Evolutionary conservation across 768 basidiomycete species (phyloP).

Genomic region (Hygrocybe coccinea): DNA sequence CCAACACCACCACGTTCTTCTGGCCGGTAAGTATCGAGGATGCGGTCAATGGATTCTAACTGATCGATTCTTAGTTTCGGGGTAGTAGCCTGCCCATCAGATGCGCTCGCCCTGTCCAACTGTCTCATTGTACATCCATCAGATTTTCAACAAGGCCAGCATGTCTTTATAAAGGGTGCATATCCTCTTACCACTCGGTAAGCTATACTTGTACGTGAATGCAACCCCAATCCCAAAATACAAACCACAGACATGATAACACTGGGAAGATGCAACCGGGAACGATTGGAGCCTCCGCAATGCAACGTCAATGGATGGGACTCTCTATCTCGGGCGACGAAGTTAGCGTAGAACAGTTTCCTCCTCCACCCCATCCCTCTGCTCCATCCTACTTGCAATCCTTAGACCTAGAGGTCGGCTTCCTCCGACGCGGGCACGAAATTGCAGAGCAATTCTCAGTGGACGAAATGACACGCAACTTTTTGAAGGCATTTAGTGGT

Average conservation of each 20-base stretch:
- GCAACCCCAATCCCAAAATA: background rate
- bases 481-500: constrained; percentile 70
- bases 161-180: constrained; percentile 68
- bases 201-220: constrained; percentile 16
- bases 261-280: constrained; percentile 67
- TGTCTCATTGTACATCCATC: constrained; percentile 72
- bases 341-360: constrained; percentile 64
- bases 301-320: constrained; percentile 87
- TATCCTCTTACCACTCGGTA: constrained; percentile 75
- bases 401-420: constrained; percentile 76
- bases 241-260: constrained; percentile 63
- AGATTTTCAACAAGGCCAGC: constrained; percentile 70
- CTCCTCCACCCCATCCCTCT: constrained; percentile 44
- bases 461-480: constrained; percentile 77
- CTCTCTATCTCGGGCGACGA: constrained; percentile 74
- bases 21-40: background rate
- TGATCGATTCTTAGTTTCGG: constrained; percentile 40
- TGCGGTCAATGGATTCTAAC: background rate
- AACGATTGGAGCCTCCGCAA: constrained; percentile 66
- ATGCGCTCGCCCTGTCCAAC: constrained; percentile 71
- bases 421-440: constrained; percentile 50
- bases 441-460: constrained; percentile 70
- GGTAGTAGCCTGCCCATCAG: constrained; percentile 59
- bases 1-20: constrained; percentile 24
- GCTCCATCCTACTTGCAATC: constrained; percentile 66